Conservation (phyloP, 208 protist species). For the Acanthamoeba lugdunensis region DNA sequence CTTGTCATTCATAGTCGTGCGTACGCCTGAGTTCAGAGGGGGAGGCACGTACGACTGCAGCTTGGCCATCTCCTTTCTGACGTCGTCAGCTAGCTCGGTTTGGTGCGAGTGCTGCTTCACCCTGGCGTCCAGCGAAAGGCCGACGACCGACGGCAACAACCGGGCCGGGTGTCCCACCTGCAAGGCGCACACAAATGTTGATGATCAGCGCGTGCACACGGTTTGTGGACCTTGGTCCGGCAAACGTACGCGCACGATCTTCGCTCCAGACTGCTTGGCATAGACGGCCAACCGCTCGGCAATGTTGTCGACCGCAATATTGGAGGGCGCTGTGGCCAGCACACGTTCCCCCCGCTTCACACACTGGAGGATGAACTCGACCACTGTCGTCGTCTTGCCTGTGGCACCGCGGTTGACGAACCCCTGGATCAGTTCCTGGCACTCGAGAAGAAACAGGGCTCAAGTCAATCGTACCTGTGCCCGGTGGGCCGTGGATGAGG, state of each 20-base stretch:
- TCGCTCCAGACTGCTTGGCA: conserved; percentile 22
- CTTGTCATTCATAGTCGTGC: not conserved
- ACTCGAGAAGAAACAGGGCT: not conserved
- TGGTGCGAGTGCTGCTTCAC: conserved; percentile 69
- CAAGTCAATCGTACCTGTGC: conserved; percentile 67
- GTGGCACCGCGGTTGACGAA: not conserved
- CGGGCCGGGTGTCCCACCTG: conserved; percentile 85
- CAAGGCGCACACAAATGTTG: not conserved
- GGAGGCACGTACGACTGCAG: conserved; percentile 33
- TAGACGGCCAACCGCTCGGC: conserved; percentile 78
- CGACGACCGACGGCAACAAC: conserved; percentile 80
- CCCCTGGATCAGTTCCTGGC: not conserved
- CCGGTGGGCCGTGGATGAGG: conserved; percentile 83
- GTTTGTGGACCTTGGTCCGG: not conserved
- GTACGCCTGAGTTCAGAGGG: too few relatives aligned
- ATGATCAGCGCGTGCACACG: not conserved
- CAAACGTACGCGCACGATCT: conserved; percentile 35
- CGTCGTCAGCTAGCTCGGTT: conserved; percentile 67
- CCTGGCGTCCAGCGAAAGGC: conserved; percentile 80
- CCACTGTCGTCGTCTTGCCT: conserved; percentile 87
- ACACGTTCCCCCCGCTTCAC: conserved; percentile 77
- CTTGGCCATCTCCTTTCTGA: conserved; percentile 78
- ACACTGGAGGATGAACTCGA: conserved; percentile 85
- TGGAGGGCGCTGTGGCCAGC: conserved; percentile 85
- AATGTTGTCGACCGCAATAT: conserved; percentile 88